These are phyloP conservation scores for Amaranthus cruentus DNA, from an alignment of 148 eudicot species.

Conservation along the genomic window DNA sequence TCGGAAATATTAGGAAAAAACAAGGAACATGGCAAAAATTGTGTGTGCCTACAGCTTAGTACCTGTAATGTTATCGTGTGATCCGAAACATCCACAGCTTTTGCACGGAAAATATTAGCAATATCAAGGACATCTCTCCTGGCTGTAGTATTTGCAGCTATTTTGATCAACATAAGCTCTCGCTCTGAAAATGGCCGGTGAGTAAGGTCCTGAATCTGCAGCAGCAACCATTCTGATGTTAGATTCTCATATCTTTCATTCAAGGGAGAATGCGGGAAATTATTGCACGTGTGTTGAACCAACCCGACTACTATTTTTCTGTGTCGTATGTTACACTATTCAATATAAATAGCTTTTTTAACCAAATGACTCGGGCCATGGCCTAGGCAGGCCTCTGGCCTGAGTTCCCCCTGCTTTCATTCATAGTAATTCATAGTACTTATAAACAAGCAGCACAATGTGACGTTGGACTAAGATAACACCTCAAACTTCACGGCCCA, in stretches of 20 bases:
- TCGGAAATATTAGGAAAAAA: slow-evolving; percentile 1
- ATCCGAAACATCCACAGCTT: slow-evolving; percentile 95
- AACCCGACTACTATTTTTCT: background rate
- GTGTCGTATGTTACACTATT: too few relatives aligned
- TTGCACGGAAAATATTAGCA: slow-evolving; percentile 87
- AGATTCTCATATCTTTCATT: background rate
- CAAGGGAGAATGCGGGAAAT: background rate
- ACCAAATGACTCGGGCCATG: too few relatives aligned
- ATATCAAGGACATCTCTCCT: slow-evolving; percentile 91
- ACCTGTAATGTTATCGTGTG: slow-evolving; percentile 93
- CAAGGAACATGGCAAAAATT: too few relatives aligned
- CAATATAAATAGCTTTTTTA: too few relatives aligned
- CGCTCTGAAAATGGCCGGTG: slow-evolving; percentile 89
- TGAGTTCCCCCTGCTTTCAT: too few relatives aligned
- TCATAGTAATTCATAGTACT: too few relatives aligned
- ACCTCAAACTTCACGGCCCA: background rate
- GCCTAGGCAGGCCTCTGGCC: too few relatives aligned
- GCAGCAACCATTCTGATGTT: slow-evolving; percentile 15
- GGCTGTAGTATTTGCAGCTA: slow-evolving; percentile 78
- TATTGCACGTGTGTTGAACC: background rate
- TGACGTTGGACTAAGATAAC: background rate
- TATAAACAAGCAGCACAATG: too few relatives aligned
- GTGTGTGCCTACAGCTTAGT: background rate
- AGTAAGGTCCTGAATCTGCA: slow-evolving; percentile 75
- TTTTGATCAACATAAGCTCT: slow-evolving; percentile 88